Conservation (phyloP, 2,329 filamentous ascomycete species). For the Arthroderma sp. region DNA sequence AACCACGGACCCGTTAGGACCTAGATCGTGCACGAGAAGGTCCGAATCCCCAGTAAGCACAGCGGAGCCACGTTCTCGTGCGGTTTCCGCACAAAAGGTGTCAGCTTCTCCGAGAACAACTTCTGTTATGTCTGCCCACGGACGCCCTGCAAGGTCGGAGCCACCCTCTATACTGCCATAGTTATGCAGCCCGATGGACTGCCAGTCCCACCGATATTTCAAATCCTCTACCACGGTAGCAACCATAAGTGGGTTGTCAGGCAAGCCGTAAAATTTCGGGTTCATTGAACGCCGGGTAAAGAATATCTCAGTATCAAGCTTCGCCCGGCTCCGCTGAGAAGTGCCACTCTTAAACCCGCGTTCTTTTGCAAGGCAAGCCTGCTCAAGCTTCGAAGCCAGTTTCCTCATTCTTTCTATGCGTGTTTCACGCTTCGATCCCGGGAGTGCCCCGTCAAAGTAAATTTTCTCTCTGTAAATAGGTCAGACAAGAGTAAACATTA, state of each 20-base stretch:
- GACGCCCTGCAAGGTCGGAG: neutral
- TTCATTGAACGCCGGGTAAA: constrained; percentile 20
- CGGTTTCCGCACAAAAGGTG: constrained; percentile 57
- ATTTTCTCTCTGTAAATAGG: constrained; percentile 47
- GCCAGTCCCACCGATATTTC: constrained; percentile 32
- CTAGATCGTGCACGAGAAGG: constrained; percentile 62
- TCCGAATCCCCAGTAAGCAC: constrained; percentile 79
- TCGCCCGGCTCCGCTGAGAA: constrained; percentile 3
- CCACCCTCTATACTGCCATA: constrained; percentile 3
- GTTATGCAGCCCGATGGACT: constrained; percentile 17
- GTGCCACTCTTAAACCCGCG: constrained; percentile 18
- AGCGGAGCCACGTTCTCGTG: constrained; percentile 45
- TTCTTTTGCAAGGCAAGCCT: constrained; percentile 32
- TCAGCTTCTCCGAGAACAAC: constrained; percentile 81
- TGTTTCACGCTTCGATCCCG: constrained; percentile 50
- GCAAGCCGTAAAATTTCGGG: constrained; percentile 27
- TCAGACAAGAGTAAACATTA: constrained; percentile 7
- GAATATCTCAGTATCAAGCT: constrained; percentile 17
- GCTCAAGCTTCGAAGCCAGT: constrained; percentile 45
- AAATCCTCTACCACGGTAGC: constrained; percentile 64
- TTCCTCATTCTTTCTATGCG: constrained; percentile 50
- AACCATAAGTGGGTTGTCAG: constrained; percentile 59
- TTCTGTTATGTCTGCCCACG: constrained; percentile 32
- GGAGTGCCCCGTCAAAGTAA: constrained; percentile 78
- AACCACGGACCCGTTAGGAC: constrained; percentile 47